phyloP scores from a whole-genome alignment of 1,139 yeast species.

The Tardiomyces digboiensis region DNA sequence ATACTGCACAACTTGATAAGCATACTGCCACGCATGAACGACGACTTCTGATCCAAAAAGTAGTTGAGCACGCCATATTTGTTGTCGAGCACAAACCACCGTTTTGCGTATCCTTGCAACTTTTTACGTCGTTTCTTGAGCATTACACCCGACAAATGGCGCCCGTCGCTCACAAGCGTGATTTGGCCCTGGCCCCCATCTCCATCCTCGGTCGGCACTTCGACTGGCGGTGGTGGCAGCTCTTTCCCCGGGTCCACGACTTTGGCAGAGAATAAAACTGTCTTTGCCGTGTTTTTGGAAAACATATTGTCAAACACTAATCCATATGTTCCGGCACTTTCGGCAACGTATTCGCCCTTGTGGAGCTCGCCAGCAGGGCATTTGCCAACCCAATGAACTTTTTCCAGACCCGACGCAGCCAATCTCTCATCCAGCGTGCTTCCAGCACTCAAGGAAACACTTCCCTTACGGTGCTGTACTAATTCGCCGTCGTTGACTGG shows the following conservation, averaged over 20 bases:
- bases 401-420: conserved; percentile 23
- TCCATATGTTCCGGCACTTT: conserved; percentile 57
- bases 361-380: conserved; percentile 26
- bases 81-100: conserved; percentile 77
- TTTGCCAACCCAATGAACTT: conserved; percentile 26
- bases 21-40: conserved; percentile 83
- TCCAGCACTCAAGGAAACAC: background rate
- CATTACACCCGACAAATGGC: conserved; percentile 62
- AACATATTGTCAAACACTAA: conserved; percentile 90
- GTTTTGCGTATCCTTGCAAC: conserved; percentile 77
- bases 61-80: conserved; percentile 79
- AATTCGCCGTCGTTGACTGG: background rate
- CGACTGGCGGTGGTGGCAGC: background rate
- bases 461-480: background rate
- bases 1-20: conserved; percentile 74
- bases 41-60: conserved; percentile 59
- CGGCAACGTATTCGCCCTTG: conserved; percentile 52
- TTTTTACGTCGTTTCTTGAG: conserved; percentile 73
- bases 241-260: background rate
- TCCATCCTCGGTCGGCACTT: background rate
- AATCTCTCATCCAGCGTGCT: conserved; percentile 22
- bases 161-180: conserved; percentile 30
- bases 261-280: conserved; percentile 44
- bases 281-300: conserved; percentile 77
- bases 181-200: background rate